Evolutionary conservation across 495 filamentous ascomycete genomes (phyloP), one percentile per base, ranked within the genome.

Genomic region (Aspergillus indologenus): DNA sequence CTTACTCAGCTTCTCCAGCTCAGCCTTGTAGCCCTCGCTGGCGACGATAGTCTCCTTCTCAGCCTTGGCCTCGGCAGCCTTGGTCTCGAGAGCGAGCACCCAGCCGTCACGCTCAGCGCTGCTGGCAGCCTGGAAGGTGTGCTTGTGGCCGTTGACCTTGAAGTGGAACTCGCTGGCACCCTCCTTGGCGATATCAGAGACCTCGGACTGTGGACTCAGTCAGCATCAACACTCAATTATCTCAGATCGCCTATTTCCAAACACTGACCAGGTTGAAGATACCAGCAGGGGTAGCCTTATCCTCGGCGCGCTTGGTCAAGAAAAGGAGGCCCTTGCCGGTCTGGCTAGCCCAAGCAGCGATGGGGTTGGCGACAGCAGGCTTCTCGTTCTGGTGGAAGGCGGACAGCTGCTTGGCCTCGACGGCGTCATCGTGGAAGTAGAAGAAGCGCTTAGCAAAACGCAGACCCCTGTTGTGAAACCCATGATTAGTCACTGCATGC

Each of bases 241-340:
- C 7, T 63, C 2, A 40, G 12, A 40, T 40, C 34, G 12, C 20
- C 23, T 18, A 17, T 17, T 19, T 44, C 49, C 6, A 21, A 31
- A 23, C 22, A 74, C 88, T 65, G 81, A 96, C 91, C 65, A 97
- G 71, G 70, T 92, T 92, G 73, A 96, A 84, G 62, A 92, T 88
- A 56, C 90, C 89, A 59, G 85, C 81, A 31, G 92, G 92, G 49
- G 81, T 84, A 47, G 79, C 77, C 85, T 93, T 96, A 72, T 92
- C 85, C 65, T 87, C 83, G 55, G 86, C 83, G 65, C 88, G 84
- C 87, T 97, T 97, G 73, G 86, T 85, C 75, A 90, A 91, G 81
- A 94, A 96, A 34, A 97, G 78, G 7, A 98, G 87, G 74, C 94
- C 94, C 83, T 95, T 96, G 68, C 94, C 92, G 58, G 94, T 98